phyloP scores from a whole-genome alignment of 2,329 filamentous ascomycete species.

The Botrytis elliptica region DNA sequence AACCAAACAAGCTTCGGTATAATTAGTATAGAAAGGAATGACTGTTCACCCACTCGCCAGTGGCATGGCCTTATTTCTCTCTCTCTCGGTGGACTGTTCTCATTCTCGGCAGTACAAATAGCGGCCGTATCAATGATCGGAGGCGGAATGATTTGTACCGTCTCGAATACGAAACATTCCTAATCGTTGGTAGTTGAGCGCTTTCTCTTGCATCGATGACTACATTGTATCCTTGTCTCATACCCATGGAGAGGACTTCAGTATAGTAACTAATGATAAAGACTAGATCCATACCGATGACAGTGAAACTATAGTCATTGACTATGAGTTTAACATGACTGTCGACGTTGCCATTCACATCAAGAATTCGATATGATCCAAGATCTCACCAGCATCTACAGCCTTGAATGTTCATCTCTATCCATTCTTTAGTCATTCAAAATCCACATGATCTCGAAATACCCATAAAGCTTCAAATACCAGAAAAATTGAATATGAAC shows the following conservation, averaged over 20 bases:
- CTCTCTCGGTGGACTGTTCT: conserved; percentile 48
- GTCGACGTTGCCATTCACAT: conserved; percentile 46
- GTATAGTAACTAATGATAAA: no score
- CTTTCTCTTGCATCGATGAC: neutral
- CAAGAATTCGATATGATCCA: conserved; percentile 43
- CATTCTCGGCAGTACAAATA: conserved; percentile 46
- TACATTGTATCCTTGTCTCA: conserved; percentile 48
- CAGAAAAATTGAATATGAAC: neutral
- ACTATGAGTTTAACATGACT: conserved; percentile 44
- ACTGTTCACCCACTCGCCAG: conserved; percentile 29
- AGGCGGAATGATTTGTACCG: conserved; percentile 31
- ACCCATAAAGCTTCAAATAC: neutral
- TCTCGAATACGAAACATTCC: conserved; percentile 18
- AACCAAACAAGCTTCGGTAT: conserved; percentile 25
- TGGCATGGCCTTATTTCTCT: conserved; percentile 50
- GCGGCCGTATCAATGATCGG: conserved; percentile 50
- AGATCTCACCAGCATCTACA: conserved; percentile 42
- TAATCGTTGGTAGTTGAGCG: no score
- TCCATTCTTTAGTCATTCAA: neutral
- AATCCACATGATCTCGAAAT: neutral
- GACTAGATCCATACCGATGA: conserved; percentile 60
- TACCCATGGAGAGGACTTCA: conserved; percentile 47
- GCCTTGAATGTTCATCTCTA: neutral
- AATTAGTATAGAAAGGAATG: conserved; percentile 26
- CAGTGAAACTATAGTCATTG: conserved; percentile 54